A percentile compares a stretch with the other conserved stretches of the same genome.
Conservation (phyloP, 2,329 filamentous ascomycete genomes). For the Aspergillus pseudoterreus region DNA sequence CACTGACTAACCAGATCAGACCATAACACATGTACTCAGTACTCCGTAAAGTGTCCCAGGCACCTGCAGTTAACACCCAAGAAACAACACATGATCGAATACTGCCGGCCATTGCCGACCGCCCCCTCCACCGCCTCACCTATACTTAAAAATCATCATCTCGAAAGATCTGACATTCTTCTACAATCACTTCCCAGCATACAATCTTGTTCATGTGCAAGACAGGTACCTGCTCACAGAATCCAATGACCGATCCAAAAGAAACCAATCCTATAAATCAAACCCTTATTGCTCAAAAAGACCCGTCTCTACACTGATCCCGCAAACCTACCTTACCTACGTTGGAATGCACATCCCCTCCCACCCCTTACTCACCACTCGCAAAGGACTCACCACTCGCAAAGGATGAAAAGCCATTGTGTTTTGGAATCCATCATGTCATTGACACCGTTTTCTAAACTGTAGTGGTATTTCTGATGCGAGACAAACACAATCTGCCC, state of each 20-base stretch:
- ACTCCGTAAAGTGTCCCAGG: no score
- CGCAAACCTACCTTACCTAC: no score
- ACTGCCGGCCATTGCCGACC: neutral
- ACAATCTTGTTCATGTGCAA: neutral
- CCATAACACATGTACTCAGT: no score
- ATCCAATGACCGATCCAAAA: no score
- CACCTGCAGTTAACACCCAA: no score
- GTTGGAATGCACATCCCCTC: no score
- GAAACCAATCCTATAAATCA: no score
- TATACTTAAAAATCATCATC: neutral
- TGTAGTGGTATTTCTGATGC: constrained; percentile 14
- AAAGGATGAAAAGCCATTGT: neutral
- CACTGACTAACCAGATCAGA: no score
- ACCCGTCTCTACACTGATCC: no score
- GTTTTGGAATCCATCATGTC: neutral
- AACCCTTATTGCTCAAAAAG: no score
- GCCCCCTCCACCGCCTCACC: neutral
- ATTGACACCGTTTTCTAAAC: neutral
- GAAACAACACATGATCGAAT: neutral
- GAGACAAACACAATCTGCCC: neutral
- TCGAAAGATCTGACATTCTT: neutral
- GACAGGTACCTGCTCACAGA: neutral
- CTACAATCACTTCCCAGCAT: neutral
- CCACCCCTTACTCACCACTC: no score
- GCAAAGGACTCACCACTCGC: neutral